phyloP scores from a whole-genome alignment of 106 monocot genomes.

The Agapanthus africanus region DNA sequence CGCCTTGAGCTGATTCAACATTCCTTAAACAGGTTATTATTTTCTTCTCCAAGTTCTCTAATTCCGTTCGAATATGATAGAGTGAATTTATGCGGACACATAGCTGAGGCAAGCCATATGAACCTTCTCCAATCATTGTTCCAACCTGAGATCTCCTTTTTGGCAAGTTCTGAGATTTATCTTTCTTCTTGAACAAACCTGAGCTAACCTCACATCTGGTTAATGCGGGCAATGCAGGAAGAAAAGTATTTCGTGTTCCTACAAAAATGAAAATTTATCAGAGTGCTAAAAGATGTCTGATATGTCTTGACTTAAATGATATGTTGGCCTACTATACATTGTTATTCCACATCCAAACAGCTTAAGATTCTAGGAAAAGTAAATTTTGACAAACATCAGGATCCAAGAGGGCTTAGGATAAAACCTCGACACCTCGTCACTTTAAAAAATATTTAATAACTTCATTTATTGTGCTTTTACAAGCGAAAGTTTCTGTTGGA shows the following conservation, averaged over 20 bases:
- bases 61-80: slow-evolving; percentile 53
- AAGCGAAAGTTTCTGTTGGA: too few species aligned
- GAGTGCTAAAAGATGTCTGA: not conserved
- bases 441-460: too few species aligned
- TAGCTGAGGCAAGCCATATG: slow-evolving; percentile 48
- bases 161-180: slow-evolving; percentile 39
- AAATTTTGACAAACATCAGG: too few species aligned
- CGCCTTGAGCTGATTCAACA: slow-evolving; percentile 65
- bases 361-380: too few species aligned
- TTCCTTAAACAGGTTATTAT: slow-evolving; percentile 72
- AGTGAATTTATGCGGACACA: slow-evolving; percentile 84
- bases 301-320: not conserved
- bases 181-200: slow-evolving; percentile 76
- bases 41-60: slow-evolving; percentile 78
- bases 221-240: slow-evolving; percentile 74
- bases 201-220: slow-evolving; percentile 72
- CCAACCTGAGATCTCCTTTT: slow-evolving; percentile 67
- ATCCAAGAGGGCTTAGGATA: too few species aligned
- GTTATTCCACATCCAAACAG: too few species aligned
- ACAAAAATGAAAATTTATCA: slow-evolving; percentile 7
- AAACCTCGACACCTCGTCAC: too few species aligned
- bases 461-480: too few species aligned
- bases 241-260: slow-evolving; percentile 72
- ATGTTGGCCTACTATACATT: too few species aligned
- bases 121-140: slow-evolving; percentile 36